Evolutionary conservation across 345 rosid genomes (phyloP).

Genomic region (Citrus medica): DNA sequence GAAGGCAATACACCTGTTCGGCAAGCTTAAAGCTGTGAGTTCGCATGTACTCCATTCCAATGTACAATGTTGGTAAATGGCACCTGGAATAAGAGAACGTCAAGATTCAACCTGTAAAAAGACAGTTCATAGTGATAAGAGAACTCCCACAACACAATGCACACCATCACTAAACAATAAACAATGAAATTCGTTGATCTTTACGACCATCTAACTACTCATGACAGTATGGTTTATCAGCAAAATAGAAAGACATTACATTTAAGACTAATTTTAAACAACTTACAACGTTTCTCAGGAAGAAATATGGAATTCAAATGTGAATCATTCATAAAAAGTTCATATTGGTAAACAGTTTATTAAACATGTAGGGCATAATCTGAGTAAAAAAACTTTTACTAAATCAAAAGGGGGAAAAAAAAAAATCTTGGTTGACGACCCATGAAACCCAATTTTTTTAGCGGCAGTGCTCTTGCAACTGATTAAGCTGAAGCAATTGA

Average conservation of each 20-base stretch:
- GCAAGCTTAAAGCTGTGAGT: conserved; percentile 97
- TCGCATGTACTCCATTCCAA: conserved; percentile 99
- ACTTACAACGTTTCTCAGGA: background rate
- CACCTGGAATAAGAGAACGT: conserved; percentile 90
- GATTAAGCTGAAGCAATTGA: background rate
- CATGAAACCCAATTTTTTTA: no score
- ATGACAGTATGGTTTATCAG: background rate
- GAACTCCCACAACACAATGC: conserved; percentile 33
- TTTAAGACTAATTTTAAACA: background rate
- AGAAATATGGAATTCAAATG: background rate
- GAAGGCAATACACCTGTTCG: conserved; percentile 67
- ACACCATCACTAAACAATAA: conserved; percentile 7
- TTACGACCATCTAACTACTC: background rate
- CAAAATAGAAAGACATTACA: conserved; percentile 1
- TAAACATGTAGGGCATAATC: background rate
- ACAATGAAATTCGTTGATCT: background rate
- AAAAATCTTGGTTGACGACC: background rate
- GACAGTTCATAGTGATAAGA: conserved; percentile 48
- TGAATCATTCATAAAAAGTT: background rate
- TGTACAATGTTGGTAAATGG: conserved; percentile 92
- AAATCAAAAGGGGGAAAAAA: background rate
- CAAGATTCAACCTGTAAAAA: conserved; percentile 71
- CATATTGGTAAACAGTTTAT: background rate
- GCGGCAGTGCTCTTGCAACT: background rate
- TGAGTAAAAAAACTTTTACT: background rate